These are phyloP conservation scores for Aspergillus saccharolyticus DNA, from an alignment of 495 filamentous ascomycete species.

Conservation along the genomic window DNA sequence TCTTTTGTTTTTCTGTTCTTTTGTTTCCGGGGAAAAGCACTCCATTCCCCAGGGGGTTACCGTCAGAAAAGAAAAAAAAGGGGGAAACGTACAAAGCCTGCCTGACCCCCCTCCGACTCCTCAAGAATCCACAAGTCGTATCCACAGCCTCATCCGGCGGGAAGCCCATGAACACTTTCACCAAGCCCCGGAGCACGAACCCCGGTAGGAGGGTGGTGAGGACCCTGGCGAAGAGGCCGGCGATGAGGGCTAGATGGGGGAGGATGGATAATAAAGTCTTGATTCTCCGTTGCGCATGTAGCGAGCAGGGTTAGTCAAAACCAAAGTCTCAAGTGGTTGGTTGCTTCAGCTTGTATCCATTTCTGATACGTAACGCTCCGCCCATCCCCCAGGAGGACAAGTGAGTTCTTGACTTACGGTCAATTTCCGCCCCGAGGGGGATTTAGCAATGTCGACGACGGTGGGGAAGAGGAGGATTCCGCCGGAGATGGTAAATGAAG, in stretches of 20 bases:
- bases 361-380: too few species aligned
- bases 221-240: slow-evolving; percentile 48
- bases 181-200: slow-evolving; percentile 34
- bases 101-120: slow-evolving; percentile 57
- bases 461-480: slow-evolving; percentile 75
- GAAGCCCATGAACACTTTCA: slow-evolving; percentile 42
- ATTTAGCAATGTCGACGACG: slow-evolving; percentile 66
- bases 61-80: not conserved
- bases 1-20: too few species aligned
- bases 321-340: too few species aligned
- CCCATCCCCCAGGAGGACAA: too few species aligned
- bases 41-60: too few species aligned
- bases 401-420: slow-evolving; percentile 43
- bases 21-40: too few species aligned
- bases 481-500: slow-evolving; percentile 6
- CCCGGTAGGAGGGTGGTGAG: slow-evolving; percentile 42
- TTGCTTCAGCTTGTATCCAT: too few species aligned
- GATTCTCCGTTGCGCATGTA: too few species aligned
- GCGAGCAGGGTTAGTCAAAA: too few species aligned
- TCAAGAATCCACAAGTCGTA: slow-evolving; percentile 59
- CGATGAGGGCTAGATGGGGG: slow-evolving; percentile 50
- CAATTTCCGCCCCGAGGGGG: slow-evolving; percentile 56
- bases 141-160: slow-evolving; percentile 54
- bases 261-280: slow-evolving; percentile 44
- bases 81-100: slow-evolving; percentile 57